Percentiles rank a stretch among this genome's conserved stretches.
Conservation (phyloP, 2,329 filamentous ascomycete genomes). For the Aureobasidium sp. region DNA sequence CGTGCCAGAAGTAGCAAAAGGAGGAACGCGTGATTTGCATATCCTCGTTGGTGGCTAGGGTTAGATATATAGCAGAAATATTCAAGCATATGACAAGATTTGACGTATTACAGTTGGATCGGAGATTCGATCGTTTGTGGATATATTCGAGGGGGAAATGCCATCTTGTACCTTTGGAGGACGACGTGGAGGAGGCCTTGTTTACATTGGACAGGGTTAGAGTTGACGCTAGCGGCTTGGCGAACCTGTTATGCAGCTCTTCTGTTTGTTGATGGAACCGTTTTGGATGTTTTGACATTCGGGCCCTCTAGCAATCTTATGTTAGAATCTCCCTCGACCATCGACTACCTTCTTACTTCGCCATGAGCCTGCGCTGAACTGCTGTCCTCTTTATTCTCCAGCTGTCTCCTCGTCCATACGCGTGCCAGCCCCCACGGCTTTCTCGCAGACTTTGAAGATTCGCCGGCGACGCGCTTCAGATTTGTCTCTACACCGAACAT, state of each 20-base stretch:
- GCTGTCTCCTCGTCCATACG: neutral
- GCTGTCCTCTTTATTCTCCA: neutral
- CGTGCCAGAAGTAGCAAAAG: neutral
- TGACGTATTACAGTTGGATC: neutral
- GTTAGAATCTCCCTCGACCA: conserved; percentile 6
- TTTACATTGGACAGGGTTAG: conserved; percentile 3
- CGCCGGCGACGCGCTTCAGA: conserved; percentile 4
- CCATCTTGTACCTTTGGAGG: neutral
- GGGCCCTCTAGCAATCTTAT: conserved; percentile 8
- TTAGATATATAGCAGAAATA: neutral
- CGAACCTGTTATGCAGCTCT: neutral
- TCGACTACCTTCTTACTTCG: conserved; percentile 9
- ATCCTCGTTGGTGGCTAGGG: neutral
- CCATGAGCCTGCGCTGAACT: conserved; percentile 9
- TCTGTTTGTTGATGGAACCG: conserved; percentile 8
- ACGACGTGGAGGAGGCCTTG: conserved; percentile 3
- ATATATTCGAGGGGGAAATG: neutral
- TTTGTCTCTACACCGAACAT: conserved; percentile 6
- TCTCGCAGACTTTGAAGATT: conserved; percentile 7
- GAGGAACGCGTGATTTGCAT: neutral
- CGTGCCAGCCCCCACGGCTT: neutral
- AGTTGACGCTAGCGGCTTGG: conserved; percentile 2
- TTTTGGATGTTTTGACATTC: conserved; percentile 6
- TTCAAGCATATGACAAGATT: neutral
- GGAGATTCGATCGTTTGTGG: neutral